Evolutionary conservation across 2,329 filamentous ascomycete genomes (phyloP).

Genomic region (Chlorencoelia australis): DNA sequence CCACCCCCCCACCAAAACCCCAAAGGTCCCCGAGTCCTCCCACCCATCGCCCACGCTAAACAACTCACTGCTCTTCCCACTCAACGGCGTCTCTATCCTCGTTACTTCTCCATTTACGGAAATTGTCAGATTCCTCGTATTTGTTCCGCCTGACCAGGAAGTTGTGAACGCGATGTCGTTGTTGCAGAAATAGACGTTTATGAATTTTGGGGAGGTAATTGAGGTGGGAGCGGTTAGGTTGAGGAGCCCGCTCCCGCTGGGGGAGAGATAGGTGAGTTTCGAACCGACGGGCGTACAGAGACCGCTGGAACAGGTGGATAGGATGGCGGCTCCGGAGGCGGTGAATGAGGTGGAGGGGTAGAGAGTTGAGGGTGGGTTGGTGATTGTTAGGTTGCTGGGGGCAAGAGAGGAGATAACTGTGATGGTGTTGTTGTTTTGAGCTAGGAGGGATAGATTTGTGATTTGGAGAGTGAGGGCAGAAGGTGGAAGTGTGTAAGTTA

Average conservation of each 20-base stretch:
- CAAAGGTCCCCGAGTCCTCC: conserved; percentile 20
- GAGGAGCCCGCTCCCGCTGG: conserved; percentile 10
- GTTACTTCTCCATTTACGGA: conserved; percentile 16
- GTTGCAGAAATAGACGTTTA: conserved; percentile 17
- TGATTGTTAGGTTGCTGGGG: conserved; percentile 8
- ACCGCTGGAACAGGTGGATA: conserved; percentile 10
- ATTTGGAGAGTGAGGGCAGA: conserved; percentile 5
- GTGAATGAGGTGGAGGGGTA: conserved; percentile 43
- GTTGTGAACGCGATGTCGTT: conserved; percentile 20
- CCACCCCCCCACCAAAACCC: conserved; percentile 15
- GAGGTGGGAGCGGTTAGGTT: conserved; percentile 6
- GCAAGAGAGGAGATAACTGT: conserved; percentile 7
- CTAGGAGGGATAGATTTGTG: conserved; percentile 10
- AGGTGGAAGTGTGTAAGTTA: conserved; percentile 8
- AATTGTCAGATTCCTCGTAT: conserved; percentile 21
- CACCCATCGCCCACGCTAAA: conserved; percentile 16
- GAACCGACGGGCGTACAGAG: conserved; percentile 18
- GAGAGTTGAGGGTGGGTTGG: conserved; percentile 26
- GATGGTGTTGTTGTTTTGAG: conserved; percentile 15
- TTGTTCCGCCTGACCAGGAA: conserved; percentile 16
- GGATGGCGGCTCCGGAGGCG: conserved; percentile 33
- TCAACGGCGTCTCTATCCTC: conserved; percentile 18
- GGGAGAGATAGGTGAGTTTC: conserved; percentile 15
- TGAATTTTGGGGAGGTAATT: conserved; percentile 8
- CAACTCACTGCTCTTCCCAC: conserved; percentile 19